Base-by-base conservation (phyloP, 805 yeast species). In the Isabelozyma heimii region DNA sequence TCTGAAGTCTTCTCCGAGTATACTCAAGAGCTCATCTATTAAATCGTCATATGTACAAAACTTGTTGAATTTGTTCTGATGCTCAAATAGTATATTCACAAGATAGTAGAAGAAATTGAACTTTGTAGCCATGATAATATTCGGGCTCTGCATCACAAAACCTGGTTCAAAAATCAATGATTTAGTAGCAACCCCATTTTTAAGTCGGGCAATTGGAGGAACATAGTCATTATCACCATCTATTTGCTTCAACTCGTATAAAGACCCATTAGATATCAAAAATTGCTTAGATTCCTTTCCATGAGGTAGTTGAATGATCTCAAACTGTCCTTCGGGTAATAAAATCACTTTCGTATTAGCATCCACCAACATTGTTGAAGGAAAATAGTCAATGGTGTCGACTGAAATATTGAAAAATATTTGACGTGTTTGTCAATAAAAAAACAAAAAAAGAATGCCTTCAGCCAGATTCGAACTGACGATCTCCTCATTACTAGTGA, bases 41-140 rank as follows among this genome's bases (percentile, higher is more conserved):
- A 80, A 52, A 56, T 80, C 84, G 17, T 80, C 82, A 13, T 69
- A 54, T 0, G 76, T 61, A 49, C 72, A 49, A 53, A 66, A 62
- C 42, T 51, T 53, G 40, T 58, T 44, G 38, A 69, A 66, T 20
- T 57, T 57, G 16, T 60, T 60, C 2, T 65, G 47, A 28, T 57
- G 47, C 4, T 53, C 46, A 20, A 60, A 56, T 53, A 79, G 70
- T 40, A 65, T 63, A 2, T 67, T 52, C 10, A 80, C 60, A 43
- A 81, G 52, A 3, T 71, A 54, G 58, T 72, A 81, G 0, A 62
- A 61, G 8, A 69, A 44, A 52, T 78, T 74, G 61, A 70, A 77
- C 40, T 58, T 63, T 9, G 77, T 67, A 2, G 76, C 63, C 1
- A 78, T 63, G 30, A 74, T 63, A 2, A 79, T 42, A 38, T 66